A percentile compares a stretch with the other conserved stretches of the same genome.
These are phyloP conservation scores for Ogataea hybrid DNA, from an alignment of 1,139 yeast genomes.

Conservation along the genomic window DNA sequence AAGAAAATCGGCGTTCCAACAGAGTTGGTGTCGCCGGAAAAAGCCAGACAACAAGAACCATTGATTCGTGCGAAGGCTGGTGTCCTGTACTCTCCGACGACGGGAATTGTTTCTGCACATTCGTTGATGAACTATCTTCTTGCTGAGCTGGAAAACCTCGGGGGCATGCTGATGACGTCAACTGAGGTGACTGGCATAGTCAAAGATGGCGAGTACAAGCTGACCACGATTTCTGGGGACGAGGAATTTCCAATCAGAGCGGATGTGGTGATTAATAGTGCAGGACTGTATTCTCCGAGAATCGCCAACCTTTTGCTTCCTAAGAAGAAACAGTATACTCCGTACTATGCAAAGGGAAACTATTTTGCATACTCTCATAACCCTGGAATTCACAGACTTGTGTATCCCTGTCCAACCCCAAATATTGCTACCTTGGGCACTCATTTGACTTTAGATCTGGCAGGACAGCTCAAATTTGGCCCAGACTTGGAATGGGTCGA, in stretches of 20 bases:
- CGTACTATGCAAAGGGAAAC: constrained; percentile 80
- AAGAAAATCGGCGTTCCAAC: constrained; percentile 58
- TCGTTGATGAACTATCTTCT: constrained; percentile 61
- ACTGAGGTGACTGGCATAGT: constrained; percentile 54
- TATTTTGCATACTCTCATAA: constrained; percentile 57
- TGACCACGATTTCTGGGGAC: constrained; percentile 35
- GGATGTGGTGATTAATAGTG: constrained; percentile 67
- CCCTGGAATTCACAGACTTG: constrained; percentile 43
- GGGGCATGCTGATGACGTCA: constrained; percentile 64
- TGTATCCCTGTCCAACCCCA: constrained; percentile 71
- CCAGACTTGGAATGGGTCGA: constrained; percentile 88
- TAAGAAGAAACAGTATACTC: constrained; percentile 50
- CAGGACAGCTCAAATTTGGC: constrained; percentile 79
- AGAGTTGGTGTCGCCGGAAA: constrained; percentile 45
- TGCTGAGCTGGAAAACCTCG: constrained; percentile 52
- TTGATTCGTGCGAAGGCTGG: constrained; percentile 61
- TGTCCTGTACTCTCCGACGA: constrained; percentile 71
- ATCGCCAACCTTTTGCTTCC: constrained; percentile 72
- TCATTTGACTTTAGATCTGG: constrained; percentile 80
- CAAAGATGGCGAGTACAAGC: constrained; percentile 29
- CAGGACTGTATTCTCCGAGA: constrained; percentile 72
- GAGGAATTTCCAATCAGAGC: constrained; percentile 47
- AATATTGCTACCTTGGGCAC: constrained; percentile 80
- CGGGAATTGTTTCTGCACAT: constrained; percentile 85
- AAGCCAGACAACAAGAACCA: constrained; percentile 56